Percentiles rank a stretch among this genome's conserved stretches.
These are phyloP conservation scores for Chlorophyllum brunneum DNA, from an alignment of 768 basidiomycete species.

Conservation along the genomic window DNA sequence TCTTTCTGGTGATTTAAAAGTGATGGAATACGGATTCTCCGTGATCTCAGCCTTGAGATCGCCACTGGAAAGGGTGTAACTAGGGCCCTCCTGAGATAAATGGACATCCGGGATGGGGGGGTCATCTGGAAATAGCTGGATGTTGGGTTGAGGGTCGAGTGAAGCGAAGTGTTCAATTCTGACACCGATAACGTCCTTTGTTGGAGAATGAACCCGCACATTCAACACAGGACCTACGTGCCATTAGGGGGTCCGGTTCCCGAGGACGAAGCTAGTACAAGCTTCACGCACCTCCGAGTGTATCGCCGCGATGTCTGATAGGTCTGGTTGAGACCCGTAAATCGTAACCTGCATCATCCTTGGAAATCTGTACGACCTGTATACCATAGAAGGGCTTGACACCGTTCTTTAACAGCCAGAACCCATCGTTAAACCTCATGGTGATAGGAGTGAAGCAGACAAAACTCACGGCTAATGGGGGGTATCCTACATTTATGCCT, in stretches of 20 bases:
- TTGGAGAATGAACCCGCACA: constrained; percentile 50
- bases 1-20: constrained; percentile 49
- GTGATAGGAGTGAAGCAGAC: neutral
- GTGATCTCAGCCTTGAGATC: constrained; percentile 53
- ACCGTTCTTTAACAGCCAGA: constrained; percentile 64
- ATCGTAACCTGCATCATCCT: constrained; percentile 45
- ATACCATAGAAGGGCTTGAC: constrained; percentile 59
- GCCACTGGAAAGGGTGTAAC: constrained; percentile 37
- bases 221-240: constrained; percentile 44
- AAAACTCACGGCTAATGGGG: neutral
- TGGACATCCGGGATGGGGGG: constrained; percentile 41
- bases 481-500: constrained; percentile 5
- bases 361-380: constrained; percentile 50
- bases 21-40: constrained; percentile 56
- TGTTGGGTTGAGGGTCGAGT: constrained; percentile 38
- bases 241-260: neutral
- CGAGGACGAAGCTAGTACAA: neutral
- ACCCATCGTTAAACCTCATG: constrained; percentile 76
- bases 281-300: constrained; percentile 43
- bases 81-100: constrained; percentile 28
- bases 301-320: constrained; percentile 61
- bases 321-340: constrained; percentile 59
- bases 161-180: constrained; percentile 53
- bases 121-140: constrained; percentile 61
- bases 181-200: constrained; percentile 52